A percentile compares a stretch with the other conserved stretches of the same genome.
Conservation (phyloP, 306 rosid species). For the apple (Malus domestica) region DNA sequence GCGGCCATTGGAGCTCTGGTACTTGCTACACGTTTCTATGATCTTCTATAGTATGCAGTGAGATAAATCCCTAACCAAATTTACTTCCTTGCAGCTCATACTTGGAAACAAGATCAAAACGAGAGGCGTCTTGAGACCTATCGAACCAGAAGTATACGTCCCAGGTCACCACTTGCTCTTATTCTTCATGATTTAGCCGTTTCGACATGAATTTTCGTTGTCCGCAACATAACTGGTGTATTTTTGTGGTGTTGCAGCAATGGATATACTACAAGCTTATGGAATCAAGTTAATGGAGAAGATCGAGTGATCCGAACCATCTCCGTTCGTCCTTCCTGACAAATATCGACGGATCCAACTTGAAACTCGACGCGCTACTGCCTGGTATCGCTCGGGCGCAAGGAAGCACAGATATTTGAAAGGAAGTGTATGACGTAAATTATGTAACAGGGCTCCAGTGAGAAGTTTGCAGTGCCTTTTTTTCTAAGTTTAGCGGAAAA, state of each 20-base stretch:
- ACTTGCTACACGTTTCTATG: not conserved
- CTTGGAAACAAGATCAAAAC: conserved; percentile 74
- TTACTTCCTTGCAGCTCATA: conserved; percentile 54
- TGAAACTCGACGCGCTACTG: not conserved
- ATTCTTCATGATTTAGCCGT: not conserved
- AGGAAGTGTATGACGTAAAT: not conserved
- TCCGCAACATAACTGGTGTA: not conserved
- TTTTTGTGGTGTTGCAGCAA: conserved; percentile 42
- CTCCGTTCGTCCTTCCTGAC: not conserved
- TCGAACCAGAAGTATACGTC: conserved; percentile 66
- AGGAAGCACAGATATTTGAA: not conserved
- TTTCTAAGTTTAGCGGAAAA: not conserved
- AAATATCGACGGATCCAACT: conserved; percentile 33
- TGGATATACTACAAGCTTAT: conserved; percentile 68
- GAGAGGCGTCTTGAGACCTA: conserved; percentile 86
- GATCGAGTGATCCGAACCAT: conserved; percentile 27
- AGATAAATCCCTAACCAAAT: not conserved
- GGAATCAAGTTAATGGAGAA: conserved; percentile 83
- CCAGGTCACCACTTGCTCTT: conserved; percentile 48
- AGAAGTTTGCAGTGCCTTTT: not conserved
- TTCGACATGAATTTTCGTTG: not conserved
- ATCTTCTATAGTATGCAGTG: not conserved
- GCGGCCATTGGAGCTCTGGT: conserved; percentile 93
- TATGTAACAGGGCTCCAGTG: not conserved
- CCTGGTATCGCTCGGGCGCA: not conserved